Evolutionary conservation across 441 rosid species (phyloP), one percentile per base, ranked within the genome.

Genomic region (California macrophylla): DNA sequence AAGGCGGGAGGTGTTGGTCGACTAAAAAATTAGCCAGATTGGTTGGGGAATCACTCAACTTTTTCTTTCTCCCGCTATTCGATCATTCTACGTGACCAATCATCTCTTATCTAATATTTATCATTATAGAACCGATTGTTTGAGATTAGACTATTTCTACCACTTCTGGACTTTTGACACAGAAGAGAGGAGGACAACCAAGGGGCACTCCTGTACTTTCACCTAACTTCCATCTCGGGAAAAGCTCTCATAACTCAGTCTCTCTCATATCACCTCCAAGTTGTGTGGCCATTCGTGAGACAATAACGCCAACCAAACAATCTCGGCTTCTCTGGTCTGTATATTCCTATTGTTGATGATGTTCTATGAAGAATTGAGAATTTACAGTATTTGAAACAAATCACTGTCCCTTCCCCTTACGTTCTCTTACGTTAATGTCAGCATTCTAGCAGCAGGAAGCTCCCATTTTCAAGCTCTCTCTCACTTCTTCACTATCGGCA

Each of bases 381-480:
- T 56, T 56, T 21, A 18, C 8, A 56, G 62, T 21, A 56, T 56
- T 28, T 56, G 62, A 65, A 54, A 60, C 24, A 56, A 34, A 18
- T 21, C 64, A 52, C 72, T 73, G 32, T 56, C 71, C 76, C 26
- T 25, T 63, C 66, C 34, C 74, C 29, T 72, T 72, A 28, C 66
- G 61, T 72, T 75, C 69, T 72, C 69, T 69, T 64, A 12, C 75
- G 75, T 72, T 75, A 23, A 81, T 86, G 90, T 76, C 79, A 79
- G 67, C 73, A 77, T 36, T 81, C 78, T 78, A 81, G 82, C 81
- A 26, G 67, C 63, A 52, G 24, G 15, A 23, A 15, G 68, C 32
- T 40, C 20, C 73, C 24, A 18, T 52, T 18, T 72, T 56, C 34
- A 65, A 20, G 24, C 30, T 74, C 63, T 72, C 63, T 72, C 75